Percentiles rank a stretch among this genome's conserved stretches.
Conservation (phyloP, 257 asterid species). For the Phtheirospermum japonicum region DNA sequence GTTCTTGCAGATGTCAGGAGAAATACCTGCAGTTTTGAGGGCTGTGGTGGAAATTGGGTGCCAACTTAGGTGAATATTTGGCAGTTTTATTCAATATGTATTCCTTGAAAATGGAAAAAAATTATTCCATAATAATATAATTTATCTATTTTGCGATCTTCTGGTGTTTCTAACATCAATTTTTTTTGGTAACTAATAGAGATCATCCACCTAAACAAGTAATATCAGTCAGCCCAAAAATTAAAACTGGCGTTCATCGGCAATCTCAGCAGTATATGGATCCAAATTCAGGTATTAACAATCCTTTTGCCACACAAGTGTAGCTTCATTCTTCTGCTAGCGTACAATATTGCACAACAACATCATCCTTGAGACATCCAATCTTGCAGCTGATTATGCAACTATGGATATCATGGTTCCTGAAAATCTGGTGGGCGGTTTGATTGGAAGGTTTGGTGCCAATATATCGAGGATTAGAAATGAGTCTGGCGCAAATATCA, state of each 20-base stretch:
- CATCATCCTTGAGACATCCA: conserved; percentile 44
- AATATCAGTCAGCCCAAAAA: conserved; percentile 66
- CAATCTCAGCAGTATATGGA: conserved; percentile 59
- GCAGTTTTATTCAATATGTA: conserved; percentile 21
- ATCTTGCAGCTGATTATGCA: conserved; percentile 78
- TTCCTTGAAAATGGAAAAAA: neutral
- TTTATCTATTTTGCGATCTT: neutral
- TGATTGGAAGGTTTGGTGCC: conserved; percentile 95
- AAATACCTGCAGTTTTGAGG: conserved; percentile 73
- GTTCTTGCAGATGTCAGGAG: conserved; percentile 76
- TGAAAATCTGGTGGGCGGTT: conserved; percentile 89
- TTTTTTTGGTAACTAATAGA: conserved; percentile 40
- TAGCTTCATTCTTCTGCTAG: conserved; percentile 34
- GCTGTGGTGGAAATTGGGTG: conserved; percentile 91
- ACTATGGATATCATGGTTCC: conserved; percentile 82
- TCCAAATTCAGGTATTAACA: conserved; percentile 68
- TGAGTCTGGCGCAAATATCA: conserved; percentile 85
- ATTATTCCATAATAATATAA: no score
- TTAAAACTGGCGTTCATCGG: conserved; percentile 49
- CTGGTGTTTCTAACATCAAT: neutral
- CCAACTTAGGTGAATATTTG: conserved; percentile 65
- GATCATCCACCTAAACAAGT: conserved; percentile 93
- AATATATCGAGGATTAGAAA: conserved; percentile 92
- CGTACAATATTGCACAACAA: conserved; percentile 37
- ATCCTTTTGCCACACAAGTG: conserved; percentile 20